A percentile compares a stretch with the other conserved stretches of the same genome.
phyloP scores from a whole-genome alignment of 2,329 filamentous ascomycete genomes.

The Colletotrichum phormii region DNA sequence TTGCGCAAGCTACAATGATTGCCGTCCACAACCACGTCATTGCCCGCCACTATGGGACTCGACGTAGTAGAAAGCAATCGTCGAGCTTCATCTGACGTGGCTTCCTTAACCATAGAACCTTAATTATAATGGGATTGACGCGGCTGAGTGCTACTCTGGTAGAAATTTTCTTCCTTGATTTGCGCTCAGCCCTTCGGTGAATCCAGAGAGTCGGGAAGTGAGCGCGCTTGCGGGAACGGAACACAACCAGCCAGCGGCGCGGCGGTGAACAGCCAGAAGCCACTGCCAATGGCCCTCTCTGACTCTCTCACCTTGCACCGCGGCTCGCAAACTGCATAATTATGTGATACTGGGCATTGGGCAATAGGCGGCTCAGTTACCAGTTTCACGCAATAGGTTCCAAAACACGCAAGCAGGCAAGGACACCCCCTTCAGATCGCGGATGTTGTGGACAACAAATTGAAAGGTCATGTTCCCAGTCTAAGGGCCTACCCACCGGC shows the following conservation, averaged over 20 bases:
- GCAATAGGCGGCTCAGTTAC: not conserved
- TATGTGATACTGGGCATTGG: not conserved
- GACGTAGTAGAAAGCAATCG: not conserved
- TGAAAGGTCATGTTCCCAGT: not conserved
- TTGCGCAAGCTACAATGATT: not conserved
- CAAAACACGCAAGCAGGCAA: not conserved
- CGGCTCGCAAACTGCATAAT: not conserved
- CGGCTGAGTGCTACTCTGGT: constrained; percentile 10
- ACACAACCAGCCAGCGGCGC: not conserved
- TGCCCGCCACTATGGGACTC: not conserved
- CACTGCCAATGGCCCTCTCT: too few species aligned
- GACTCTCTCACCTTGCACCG: not conserved
- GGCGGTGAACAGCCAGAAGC: not conserved
- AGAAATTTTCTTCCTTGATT: not conserved
- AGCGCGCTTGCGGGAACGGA: not conserved
- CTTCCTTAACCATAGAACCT: not conserved
- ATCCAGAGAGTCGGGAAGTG: constrained; percentile 1
- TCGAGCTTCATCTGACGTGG: constrained; percentile 11
- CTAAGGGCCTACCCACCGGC: not conserved
- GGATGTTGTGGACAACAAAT: not conserved
- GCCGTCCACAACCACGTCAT: not conserved
- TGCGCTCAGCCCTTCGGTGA: not conserved
- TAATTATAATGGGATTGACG: not conserved
- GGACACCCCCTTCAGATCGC: not conserved
- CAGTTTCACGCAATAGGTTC: not conserved